Conservation (phyloP, 1,284 basidiomycete genomes). For the Trichosporon faecale region DNA sequence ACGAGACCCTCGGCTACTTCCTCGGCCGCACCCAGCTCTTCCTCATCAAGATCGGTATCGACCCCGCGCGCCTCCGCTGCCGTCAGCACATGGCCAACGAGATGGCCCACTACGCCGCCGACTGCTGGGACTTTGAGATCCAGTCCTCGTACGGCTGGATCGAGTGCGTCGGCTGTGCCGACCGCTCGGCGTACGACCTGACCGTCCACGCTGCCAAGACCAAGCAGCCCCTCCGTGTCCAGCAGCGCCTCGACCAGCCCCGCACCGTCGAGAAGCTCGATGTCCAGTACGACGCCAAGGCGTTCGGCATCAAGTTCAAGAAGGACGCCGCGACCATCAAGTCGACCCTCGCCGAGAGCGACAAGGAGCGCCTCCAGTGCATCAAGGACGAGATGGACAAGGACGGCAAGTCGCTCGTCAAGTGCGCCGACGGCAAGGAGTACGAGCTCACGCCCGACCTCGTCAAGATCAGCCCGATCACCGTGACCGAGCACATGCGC, state of each 20-base stretch:
- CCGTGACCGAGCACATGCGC: constrained; percentile 87
- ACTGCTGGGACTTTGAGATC: constrained; percentile 99
- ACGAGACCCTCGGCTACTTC: constrained; percentile 97
- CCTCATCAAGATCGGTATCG: constrained; percentile 87
- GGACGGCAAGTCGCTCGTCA: constrained; percentile 45
- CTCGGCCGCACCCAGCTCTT: constrained; percentile 88
- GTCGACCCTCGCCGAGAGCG: constrained; percentile 65
- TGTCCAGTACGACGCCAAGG: constrained; percentile 81
- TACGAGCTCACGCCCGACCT: constrained; percentile 73
- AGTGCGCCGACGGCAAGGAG: constrained; percentile 62
- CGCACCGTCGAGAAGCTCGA: constrained; percentile 70
- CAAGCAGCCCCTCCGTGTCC: constrained; percentile 70
- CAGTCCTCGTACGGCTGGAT: constrained; percentile 94
- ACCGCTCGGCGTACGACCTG: constrained; percentile 91
- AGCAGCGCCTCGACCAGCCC: constrained; percentile 80
- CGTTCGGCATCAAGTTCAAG: constrained; percentile 84
- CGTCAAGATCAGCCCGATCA: constrained; percentile 73
- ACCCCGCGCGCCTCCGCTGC: constrained; percentile 81
- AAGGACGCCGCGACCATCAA: constrained; percentile 73
- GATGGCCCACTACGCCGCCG: constrained; percentile 98
- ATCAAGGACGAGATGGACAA: constrained; percentile 67
- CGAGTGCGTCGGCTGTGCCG: constrained; percentile 99
- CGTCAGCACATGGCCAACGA: constrained; percentile 96
- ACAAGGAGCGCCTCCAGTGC: constrained; percentile 65
- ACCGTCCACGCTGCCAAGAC: constrained; percentile 60